Evolutionary conservation across 495 filamentous ascomycete genomes (phyloP).

Genomic region (Hypoxylon perforatum): DNA sequence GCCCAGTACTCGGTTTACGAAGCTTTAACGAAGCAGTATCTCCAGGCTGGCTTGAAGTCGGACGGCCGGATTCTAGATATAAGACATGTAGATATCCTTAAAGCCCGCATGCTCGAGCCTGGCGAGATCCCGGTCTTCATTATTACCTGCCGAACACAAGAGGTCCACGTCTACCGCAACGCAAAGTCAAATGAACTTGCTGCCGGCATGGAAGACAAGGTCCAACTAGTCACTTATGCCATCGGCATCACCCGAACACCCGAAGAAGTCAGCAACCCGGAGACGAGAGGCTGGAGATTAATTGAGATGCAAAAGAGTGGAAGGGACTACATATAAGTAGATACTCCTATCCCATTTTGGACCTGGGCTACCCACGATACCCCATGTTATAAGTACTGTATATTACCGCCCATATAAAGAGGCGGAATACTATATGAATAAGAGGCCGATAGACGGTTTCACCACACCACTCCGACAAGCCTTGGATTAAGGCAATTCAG

Average conservation of each 20-base stretch:
- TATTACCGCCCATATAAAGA: slow-evolving; percentile 29
- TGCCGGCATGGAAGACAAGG: slow-evolving; percentile 98
- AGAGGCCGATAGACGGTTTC: slow-evolving; percentile 30
- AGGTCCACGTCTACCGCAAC: slow-evolving; percentile 96
- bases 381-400: slow-evolving; percentile 42
- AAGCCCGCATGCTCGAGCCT: slow-evolving; percentile 92
- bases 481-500: slow-evolving; percentile 35
- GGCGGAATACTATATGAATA: slow-evolving; percentile 24
- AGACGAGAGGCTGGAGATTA: slow-evolving; percentile 94
- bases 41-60: slow-evolving; percentile 88
- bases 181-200: slow-evolving; percentile 87
- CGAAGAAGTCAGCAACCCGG: slow-evolving; percentile 95
- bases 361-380: slow-evolving; percentile 31
- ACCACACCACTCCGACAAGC: slow-evolving; percentile 47
- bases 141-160: slow-evolving; percentile 94
- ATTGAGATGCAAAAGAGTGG: slow-evolving; percentile 99
- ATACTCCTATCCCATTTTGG: slow-evolving; percentile 10
- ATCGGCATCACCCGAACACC: slow-evolving; percentile 93
- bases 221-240: slow-evolving; percentile 96
- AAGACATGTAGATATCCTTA: slow-evolving; percentile 88
- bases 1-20: slow-evolving; percentile 95
- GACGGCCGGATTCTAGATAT: slow-evolving; percentile 96
- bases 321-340: slow-evolving; percentile 79
- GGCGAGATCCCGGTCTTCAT: slow-evolving; percentile 98
- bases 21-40: slow-evolving; percentile 93